Conservation (phyloP, 2,329 filamentous ascomycete genomes). For the Westerdykella ornata region DNA sequence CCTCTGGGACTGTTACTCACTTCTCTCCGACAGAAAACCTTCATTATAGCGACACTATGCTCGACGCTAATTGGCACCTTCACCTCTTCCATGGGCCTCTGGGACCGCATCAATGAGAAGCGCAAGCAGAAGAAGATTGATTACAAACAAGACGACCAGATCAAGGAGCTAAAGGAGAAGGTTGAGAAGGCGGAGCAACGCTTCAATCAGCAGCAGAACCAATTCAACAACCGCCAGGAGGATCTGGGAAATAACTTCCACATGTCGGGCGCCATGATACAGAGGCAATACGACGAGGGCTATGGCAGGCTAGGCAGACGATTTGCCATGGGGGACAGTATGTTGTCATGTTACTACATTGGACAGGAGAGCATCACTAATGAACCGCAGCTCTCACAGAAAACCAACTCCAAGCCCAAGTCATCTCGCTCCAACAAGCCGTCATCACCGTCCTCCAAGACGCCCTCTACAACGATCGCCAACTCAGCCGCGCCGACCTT, state of each 20-base stretch:
- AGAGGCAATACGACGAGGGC: slow-evolving; percentile 34
- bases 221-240: slow-evolving; percentile 22
- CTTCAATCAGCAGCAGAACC: slow-evolving; percentile 16
- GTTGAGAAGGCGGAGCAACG: slow-evolving; percentile 27
- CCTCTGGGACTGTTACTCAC: neutral
- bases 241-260: slow-evolving; percentile 30
- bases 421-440: slow-evolving; percentile 40
- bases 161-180: slow-evolving; percentile 26
- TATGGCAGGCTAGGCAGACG: slow-evolving; percentile 31
- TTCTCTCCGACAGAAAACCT: slow-evolving; percentile 33
- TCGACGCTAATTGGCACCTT: slow-evolving; percentile 43
- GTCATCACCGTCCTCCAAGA: slow-evolving; percentile 42
- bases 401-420: slow-evolving; percentile 40
- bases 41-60: slow-evolving; percentile 41
- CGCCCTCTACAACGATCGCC: slow-evolving; percentile 38
- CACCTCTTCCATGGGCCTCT: slow-evolving; percentile 40
- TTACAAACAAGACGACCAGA: slow-evolving; percentile 29
- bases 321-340: slow-evolving; percentile 38
- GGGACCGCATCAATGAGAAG: slow-evolving; percentile 36
- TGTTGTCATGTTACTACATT: slow-evolving; percentile 6
- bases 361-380: slow-evolving; percentile 5
- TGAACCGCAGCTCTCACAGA: slow-evolving; percentile 34
- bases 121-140: slow-evolving; percentile 36
- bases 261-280: slow-evolving; percentile 30
- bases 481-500: slow-evolving; percentile 36